Evolutionary conservation across 108 stramenopile genomes (phyloP).

Genomic region (Tribonema minus): DNA sequence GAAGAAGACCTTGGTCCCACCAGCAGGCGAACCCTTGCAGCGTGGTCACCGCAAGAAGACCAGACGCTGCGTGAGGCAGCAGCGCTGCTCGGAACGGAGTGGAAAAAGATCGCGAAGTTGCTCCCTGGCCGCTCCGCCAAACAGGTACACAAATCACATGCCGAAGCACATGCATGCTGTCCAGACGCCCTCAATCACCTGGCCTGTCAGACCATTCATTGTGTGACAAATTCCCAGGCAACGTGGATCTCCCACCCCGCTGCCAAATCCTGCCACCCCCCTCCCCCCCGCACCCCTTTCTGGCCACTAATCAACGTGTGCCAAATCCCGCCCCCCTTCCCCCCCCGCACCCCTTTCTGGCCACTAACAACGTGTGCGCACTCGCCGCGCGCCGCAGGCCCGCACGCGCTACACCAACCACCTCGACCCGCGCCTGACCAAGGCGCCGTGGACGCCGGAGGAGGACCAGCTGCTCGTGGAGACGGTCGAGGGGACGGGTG

Average conservation of each 20-base stretch:
- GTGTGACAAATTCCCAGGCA: not conserved
- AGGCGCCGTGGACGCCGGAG: conserved; percentile 31
- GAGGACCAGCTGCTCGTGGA: conserved; percentile 18
- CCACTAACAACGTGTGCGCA: too few relatives aligned
- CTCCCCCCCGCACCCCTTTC: not conserved
- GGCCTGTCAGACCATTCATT: too few relatives aligned
- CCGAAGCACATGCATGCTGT: not conserved
- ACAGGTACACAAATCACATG: not conserved
- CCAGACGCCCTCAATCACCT: not conserved
- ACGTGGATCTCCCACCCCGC: not conserved
- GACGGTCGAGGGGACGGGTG: not conserved
- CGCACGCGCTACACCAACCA: conserved; percentile 33
- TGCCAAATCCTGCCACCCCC: not conserved
- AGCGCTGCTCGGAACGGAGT: not conserved
- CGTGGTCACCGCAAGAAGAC: not conserved
- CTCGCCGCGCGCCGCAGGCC: not conserved
- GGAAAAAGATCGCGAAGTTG: not conserved
- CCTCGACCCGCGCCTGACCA: conserved; percentile 5
- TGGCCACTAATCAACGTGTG: too few relatives aligned
- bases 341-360: not conserved
- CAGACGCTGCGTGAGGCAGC: not conserved
- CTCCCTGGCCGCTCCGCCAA: not conserved
- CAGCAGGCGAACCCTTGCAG: too few relatives aligned
- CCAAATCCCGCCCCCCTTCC: not conserved
- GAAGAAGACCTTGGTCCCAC: too few relatives aligned